A percentile compares a stretch with the other conserved stretches of the same genome.
These are phyloP conservation scores for Diaporthe caulivora DNA, from an alignment of 2,329 filamentous ascomycete species.

Conservation along the genomic window DNA sequence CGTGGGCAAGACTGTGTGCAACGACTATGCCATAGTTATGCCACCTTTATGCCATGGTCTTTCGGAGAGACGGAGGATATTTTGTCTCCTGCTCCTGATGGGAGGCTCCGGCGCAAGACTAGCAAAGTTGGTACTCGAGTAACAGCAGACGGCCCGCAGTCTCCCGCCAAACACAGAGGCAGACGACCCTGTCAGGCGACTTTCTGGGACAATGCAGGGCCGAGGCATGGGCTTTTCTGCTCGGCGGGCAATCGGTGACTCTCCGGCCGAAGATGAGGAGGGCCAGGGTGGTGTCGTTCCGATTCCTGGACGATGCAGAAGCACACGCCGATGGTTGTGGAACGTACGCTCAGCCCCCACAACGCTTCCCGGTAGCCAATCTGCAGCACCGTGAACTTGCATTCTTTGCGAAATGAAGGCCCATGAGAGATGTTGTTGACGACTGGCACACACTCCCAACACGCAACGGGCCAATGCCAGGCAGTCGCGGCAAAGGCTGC, in stretches of 20 bases:
- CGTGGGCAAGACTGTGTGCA: not conserved
- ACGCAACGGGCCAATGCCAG: not conserved
- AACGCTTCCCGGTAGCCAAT: conserved; percentile 8
- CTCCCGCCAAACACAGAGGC: not conserved
- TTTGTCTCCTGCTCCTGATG: not conserved
- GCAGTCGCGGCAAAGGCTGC: not conserved
- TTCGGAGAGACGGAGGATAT: not conserved
- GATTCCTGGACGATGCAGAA: conserved; percentile 28
- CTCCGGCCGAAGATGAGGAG: conserved; percentile 33
- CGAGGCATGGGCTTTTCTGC: conserved; percentile 25
- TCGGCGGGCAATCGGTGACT: conserved; percentile 35
- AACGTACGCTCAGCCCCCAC: conserved; percentile 22
- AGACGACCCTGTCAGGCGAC: conserved; percentile 27
- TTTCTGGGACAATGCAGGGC: conserved; percentile 25
- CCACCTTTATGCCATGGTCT: conserved; percentile 2
- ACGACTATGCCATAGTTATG: conserved; percentile 6
- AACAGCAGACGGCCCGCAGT: conserved; percentile 5
- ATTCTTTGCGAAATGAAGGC: not conserved
- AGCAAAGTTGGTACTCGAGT: not conserved
- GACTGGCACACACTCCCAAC: not conserved
- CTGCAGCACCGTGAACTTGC: conserved; percentile 13
- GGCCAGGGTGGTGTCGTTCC: conserved; percentile 31
- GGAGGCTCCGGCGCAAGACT: not conserved
- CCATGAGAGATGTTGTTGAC: not conserved
- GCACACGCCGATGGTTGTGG: conserved; percentile 28